Evolutionary conservation across 2,329 filamentous ascomycete genomes (phyloP).

Genomic region (Fusarium sambucinum): DNA sequence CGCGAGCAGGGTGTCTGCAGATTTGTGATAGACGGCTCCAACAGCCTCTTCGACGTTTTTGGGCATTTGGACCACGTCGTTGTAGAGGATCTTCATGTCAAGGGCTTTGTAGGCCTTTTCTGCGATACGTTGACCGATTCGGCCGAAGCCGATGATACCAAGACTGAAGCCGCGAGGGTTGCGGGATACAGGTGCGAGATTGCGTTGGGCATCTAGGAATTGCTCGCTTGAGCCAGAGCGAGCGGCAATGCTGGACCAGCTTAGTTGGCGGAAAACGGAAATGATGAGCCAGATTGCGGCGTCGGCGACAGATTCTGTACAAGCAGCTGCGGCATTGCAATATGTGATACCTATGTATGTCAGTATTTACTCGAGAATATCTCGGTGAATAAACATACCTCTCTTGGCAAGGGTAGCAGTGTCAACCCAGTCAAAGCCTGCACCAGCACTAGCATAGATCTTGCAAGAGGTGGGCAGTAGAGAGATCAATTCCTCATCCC

Average conservation of each 20-base stretch:
- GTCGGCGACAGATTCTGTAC: conserved; percentile 47
- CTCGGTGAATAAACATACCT: conserved; percentile 15
- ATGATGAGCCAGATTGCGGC: conserved; percentile 48
- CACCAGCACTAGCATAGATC: conserved; percentile 46
- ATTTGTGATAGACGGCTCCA: conserved; percentile 40
- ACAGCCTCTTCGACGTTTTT: conserved; percentile 29
- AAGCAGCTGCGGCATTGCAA: conserved; percentile 46
- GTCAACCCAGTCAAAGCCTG: conserved; percentile 48
- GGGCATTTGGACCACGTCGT: conserved; percentile 44
- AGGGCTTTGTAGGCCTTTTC: conserved; percentile 48
- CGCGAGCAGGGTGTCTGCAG: conserved; percentile 39
- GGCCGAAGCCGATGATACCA: conserved; percentile 45
- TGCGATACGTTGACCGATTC: conserved; percentile 45
- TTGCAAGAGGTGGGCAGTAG: conserved; percentile 43
- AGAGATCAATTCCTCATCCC: conserved; percentile 45
- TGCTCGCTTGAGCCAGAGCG: conserved; percentile 45
- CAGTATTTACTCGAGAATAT: not conserved
- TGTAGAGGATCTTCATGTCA: conserved; percentile 49
- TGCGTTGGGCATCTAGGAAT: conserved; percentile 44
- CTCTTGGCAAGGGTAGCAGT: conserved; percentile 40
- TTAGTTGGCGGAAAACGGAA: conserved; percentile 45
- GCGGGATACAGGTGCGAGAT: conserved; percentile 43
- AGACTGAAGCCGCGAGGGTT: conserved; percentile 45
- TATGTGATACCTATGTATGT: conserved; percentile 41
- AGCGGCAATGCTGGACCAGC: conserved; percentile 45